Percentiles rank a stretch among this genome's conserved stretches.
Evolutionary conservation across 768 basidiomycete species (phyloP).

Genomic region (Phaffia australis): DNA sequence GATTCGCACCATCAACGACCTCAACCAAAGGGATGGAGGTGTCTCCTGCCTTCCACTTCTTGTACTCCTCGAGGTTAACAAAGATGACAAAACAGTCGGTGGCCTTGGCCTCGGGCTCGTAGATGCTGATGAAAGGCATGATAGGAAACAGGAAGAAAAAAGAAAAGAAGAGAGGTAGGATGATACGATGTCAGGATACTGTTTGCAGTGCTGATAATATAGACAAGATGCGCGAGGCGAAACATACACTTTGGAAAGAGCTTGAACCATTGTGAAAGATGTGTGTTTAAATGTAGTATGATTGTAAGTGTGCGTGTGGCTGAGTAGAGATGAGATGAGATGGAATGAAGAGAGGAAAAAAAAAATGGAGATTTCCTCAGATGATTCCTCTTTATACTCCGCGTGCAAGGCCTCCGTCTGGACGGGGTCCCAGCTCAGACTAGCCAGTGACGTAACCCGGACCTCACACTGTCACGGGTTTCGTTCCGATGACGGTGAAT

Average conservation of each 20-base stretch:
- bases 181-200: no score
- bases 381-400: no score
- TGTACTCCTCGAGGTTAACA: slow-evolving; percentile 25
- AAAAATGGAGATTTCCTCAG: no score
- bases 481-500: no score
- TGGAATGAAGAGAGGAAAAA: no score
- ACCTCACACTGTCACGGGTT: no score
- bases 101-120: slow-evolving; percentile 24
- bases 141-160: neutral
- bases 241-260: slow-evolving; percentile 21
- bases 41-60: slow-evolving; percentile 24
- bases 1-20: slow-evolving; percentile 26
- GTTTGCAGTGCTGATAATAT: neutral
- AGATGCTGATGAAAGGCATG: slow-evolving; percentile 12
- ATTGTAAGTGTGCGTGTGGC: no score
- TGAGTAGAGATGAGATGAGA: no score
- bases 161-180: neutral
- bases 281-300: no score
- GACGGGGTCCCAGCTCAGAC: no score
- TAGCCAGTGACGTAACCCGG: no score
- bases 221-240: neutral
- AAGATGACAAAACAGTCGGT: slow-evolving; percentile 25
- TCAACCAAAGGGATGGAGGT: slow-evolving; percentile 21
- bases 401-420: no score
- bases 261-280: slow-evolving; percentile 9